Conservation (phyloP, 1,139 yeast genomes). For the Kodamaea sp. region DNA sequence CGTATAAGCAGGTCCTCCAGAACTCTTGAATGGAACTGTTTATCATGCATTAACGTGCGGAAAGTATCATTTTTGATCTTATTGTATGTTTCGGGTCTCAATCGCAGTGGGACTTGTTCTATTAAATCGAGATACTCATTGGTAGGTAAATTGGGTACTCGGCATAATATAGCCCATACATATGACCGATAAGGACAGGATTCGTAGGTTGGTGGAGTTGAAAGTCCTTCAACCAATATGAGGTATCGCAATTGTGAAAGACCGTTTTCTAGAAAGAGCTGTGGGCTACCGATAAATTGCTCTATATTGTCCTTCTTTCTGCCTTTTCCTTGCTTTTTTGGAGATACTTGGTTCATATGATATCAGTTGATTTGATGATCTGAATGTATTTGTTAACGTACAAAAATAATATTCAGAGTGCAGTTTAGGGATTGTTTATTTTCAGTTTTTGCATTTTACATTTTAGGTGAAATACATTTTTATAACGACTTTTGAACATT, state of each 20-base stretch:
- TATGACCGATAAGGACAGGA: slow-evolving; percentile 67
- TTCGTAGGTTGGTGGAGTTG: slow-evolving; percentile 45
- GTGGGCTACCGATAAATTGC: slow-evolving; percentile 58
- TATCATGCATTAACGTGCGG: slow-evolving; percentile 78
- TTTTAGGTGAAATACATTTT: too few species aligned
- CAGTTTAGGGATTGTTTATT: too few species aligned
- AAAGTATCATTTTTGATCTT: slow-evolving; percentile 87
- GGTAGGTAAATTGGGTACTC: slow-evolving; percentile 58
- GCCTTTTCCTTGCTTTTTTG: slow-evolving; percentile 21
- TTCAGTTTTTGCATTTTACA: too few species aligned
- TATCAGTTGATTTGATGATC: not conserved
- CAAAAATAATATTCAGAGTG: too few species aligned
- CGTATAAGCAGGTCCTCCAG: slow-evolving; percentile 66
- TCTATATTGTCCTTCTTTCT: slow-evolving; percentile 65
- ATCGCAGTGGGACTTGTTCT: slow-evolving; percentile 49
- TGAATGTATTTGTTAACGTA: too few species aligned
- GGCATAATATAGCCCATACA: slow-evolving; percentile 77
- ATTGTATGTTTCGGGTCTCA: slow-evolving; percentile 44
- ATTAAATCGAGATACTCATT: slow-evolving; percentile 55
- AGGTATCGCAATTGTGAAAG: slow-evolving; percentile 75
- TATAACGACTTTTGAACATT: too few species aligned
- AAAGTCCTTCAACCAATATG: slow-evolving; percentile 75
- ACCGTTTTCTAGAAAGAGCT: slow-evolving; percentile 63
- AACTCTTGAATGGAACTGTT: slow-evolving; percentile 60
- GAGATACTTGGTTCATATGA: slow-evolving; percentile 5